Conservation (phyloP, 2,329 filamentous ascomycete species). For the Colletotrichum acutatum region DNA sequence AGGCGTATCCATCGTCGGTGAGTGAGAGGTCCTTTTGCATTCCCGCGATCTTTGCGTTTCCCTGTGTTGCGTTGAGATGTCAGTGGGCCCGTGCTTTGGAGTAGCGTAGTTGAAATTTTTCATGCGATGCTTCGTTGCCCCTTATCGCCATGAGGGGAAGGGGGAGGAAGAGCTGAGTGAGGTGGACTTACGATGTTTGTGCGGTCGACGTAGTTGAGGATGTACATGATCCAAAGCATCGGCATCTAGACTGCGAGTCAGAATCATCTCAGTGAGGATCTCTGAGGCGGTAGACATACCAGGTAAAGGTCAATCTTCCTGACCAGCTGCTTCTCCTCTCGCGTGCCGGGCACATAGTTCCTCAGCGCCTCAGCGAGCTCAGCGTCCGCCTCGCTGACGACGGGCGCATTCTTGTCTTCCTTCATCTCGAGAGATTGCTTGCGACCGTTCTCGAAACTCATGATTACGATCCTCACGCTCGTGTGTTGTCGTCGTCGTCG, state of each 20-base stretch:
- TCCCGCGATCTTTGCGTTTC: conserved; percentile 62
- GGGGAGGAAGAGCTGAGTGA: background rate
- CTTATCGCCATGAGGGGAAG: background rate
- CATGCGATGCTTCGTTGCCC: background rate
- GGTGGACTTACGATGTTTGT: conserved; percentile 41
- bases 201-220: conserved; percentile 43
- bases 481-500: background rate
- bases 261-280: background rate
- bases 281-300: background rate
- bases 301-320: conserved; percentile 36
- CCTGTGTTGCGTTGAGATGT: conserved; percentile 37
- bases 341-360: conserved; percentile 41
- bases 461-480: background rate
- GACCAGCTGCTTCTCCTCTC: conserved; percentile 38
- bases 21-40: conserved; percentile 59
- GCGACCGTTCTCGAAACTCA: conserved; percentile 19
- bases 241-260: background rate
- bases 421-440: conserved; percentile 36
- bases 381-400: conserved; percentile 30
- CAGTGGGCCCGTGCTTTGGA: background rate
- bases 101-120: background rate
- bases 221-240: conserved; percentile 38
- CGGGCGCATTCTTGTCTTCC: conserved; percentile 31
- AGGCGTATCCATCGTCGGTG: conserved; percentile 60
- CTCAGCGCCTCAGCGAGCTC: conserved; percentile 41